Conservation (phyloP, 228 moss, liverwort and hornwort genomes). For the Sphagnum magellanicum region DNA sequence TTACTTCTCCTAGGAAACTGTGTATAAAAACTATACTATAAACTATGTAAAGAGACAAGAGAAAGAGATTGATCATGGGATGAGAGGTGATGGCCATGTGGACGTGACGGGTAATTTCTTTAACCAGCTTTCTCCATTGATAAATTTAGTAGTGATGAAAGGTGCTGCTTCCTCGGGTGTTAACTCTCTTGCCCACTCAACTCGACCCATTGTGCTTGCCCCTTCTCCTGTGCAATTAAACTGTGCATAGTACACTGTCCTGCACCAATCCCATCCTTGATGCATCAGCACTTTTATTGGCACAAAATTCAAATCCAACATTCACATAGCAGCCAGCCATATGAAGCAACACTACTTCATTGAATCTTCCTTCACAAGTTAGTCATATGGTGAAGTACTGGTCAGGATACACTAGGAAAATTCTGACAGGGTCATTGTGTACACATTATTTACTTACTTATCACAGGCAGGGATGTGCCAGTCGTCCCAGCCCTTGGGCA, state of each 20-base stretch:
- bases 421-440: no score
- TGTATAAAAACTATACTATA: no score
- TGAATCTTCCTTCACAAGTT: background rate
- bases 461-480: slow-evolving; percentile 53
- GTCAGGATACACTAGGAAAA: no score
- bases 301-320: no score
- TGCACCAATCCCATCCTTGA: slow-evolving; percentile 3
- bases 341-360: no score
- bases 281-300: no score
- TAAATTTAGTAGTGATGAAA: slow-evolving; percentile 38
- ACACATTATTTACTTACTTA: slow-evolving; percentile 23
- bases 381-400: background rate
- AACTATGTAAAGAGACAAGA: no score
- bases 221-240: slow-evolving; percentile 63
- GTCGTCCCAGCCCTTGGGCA: slow-evolving; percentile 50
- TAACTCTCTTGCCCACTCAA: slow-evolving; percentile 46
- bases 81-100: no score
- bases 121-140: slow-evolving; percentile 38
- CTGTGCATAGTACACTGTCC: slow-evolving; percentile 65
- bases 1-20: no score
- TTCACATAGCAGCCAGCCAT: no score
- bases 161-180: slow-evolving; percentile 40
- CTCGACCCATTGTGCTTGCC: slow-evolving; percentile 25
- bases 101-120: background rate
- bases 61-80: no score